Conservation (phyloP, 192 early-diverging fungal genomes). For the Coemansia sp. region DNA sequence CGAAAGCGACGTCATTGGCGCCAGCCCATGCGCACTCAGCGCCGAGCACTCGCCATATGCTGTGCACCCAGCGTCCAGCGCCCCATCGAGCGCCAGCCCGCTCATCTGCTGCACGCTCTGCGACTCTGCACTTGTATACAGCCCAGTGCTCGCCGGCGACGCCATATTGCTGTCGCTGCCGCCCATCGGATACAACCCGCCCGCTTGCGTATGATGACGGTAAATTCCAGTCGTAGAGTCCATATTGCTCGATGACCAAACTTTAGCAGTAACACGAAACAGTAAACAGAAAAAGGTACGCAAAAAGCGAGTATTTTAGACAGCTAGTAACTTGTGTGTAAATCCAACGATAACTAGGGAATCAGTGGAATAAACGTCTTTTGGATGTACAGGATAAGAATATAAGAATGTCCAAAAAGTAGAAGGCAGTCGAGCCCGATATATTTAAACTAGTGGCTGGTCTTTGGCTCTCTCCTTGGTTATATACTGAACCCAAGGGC, state of each 20-base stretch:
- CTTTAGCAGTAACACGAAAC: background rate
- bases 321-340: background rate
- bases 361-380: background rate
- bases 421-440: background rate
- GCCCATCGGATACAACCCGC: constrained; percentile 39
- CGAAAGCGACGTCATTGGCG: constrained; percentile 16
- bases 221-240: constrained; percentile 35
- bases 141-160: background rate
- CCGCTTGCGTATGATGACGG: constrained; percentile 15
- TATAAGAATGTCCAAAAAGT: background rate
- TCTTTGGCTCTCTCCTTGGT: background rate
- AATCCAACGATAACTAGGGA: background rate
- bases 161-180: constrained; percentile 4
- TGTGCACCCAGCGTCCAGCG: background rate
- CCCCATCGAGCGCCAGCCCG: constrained; percentile 9
- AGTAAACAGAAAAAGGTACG: background rate
- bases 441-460: constrained; percentile 11
- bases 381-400: background rate
- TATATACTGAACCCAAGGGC: background rate
- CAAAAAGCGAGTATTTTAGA: too few relatives aligned
- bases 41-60: constrained; percentile 5
- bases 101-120: constrained; percentile 6
- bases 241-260: constrained; percentile 6
- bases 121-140: background rate
- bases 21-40: constrained; percentile 3